Base-by-base conservation (phyloP, 2,329 filamentous ascomycete genomes). In the Chrysoporthe cubensis region DNA sequence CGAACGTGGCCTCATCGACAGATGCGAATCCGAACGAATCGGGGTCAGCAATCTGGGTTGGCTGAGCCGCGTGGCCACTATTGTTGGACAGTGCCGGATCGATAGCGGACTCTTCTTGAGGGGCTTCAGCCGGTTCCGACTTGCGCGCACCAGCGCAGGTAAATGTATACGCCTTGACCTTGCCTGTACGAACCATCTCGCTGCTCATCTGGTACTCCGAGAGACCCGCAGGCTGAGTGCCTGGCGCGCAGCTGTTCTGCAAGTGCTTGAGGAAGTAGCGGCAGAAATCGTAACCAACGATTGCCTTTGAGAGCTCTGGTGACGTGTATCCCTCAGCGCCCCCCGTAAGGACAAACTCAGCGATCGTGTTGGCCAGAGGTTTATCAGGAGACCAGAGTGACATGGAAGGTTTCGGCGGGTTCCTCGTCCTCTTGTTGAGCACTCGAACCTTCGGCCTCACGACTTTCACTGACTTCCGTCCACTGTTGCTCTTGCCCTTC, bases 81-180 rank as follows among this genome's bases (percentile, higher is more conserved):
- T 4, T 57, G 44, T 42, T 43, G 34, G 52, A 16, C 34, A 70
- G 50, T 14, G 66, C 62, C 52, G 68, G 68, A 16, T 70, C 68
- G 16, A 70, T 64, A 16, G 40, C 64, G 34, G 44, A n/a, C 42
- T 66, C 44, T 40, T 43, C 62, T 26, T 42, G 54, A 44, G 52
- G 13, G 44, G 52, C 26, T 4, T 18, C 48, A n/a, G 60, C 26
- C 52, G 56, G 14, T 8, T 62, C 32, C 16, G n/a, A n/a, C 2
- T 56, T 56, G 52, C 32, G 46, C 16, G 56, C 21, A 42, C 62
- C 66, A 52, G 59, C 68, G 34, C 75, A 72, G 50, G 76, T 78
- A 66, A 81, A 83, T 58, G 79, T 78, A 69, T 82, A 83, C 11
- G 79, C 78, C 64, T 78, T 78, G 40, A 79, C 80, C 69, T 80